Evolutionary conservation across 2,329 filamentous ascomycete genomes (phyloP).

Genomic region (Emmonsiellopsis sp.): DNA sequence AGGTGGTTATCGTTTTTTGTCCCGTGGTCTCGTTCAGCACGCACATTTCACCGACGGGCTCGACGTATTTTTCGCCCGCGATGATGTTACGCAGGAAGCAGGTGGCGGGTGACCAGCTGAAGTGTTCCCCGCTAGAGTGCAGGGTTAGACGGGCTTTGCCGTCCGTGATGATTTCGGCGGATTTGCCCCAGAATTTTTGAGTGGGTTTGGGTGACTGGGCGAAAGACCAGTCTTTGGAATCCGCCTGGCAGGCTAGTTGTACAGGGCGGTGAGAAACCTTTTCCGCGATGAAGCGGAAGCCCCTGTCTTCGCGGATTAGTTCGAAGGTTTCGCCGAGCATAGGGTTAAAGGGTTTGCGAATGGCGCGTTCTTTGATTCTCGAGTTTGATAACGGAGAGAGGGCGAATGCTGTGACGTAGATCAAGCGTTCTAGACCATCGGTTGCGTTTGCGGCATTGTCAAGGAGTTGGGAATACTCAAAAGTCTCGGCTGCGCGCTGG

Average conservation of each 20-base stretch:
- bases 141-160: conserved; percentile 73
- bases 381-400: conserved; percentile 74
- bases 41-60: conserved; percentile 84
- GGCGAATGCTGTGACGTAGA: conserved; percentile 84
- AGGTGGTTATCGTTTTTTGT: conserved; percentile 75
- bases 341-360: conserved; percentile 95
- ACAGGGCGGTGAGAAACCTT: conserved; percentile 93
- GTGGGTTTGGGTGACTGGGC: conserved; percentile 78
- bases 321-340: conserved; percentile 95
- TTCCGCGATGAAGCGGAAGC: conserved; percentile 86
- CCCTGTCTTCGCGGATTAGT: conserved; percentile 75
- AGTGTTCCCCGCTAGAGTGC: conserved; percentile 67
- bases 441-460: conserved; percentile 56
- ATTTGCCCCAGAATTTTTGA: conserved; percentile 99
- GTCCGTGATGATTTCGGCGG: conserved; percentile 85
- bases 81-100: conserved; percentile 93
- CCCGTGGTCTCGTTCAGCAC: conserved; percentile 77
- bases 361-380: conserved; percentile 79
- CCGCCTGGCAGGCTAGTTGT: conserved; percentile 85
- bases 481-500: conserved; percentile 78
- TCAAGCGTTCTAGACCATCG: conserved; percentile 60
- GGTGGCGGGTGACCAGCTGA: conserved; percentile 80
- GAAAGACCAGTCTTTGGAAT: conserved; percentile 76
- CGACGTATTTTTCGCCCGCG: conserved; percentile 95
- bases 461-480: conserved; percentile 83